Percentiles rank a stretch among this genome's conserved stretches.
Conservation (phyloP, 1,284 basidiomycete genomes). For the Bjerkandera adusta region DNA sequence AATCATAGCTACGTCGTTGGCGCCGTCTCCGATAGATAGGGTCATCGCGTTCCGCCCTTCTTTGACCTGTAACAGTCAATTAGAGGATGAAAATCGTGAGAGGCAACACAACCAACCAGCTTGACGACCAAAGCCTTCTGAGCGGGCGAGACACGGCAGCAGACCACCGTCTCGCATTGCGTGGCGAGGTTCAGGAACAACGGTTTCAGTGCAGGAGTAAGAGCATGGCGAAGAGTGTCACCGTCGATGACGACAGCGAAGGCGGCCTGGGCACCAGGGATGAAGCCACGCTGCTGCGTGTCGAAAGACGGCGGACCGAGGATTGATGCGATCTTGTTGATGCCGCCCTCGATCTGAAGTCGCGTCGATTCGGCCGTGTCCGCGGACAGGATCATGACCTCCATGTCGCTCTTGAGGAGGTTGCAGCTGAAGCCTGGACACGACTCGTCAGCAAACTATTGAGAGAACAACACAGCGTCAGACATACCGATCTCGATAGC, state of each 20-base stretch:
- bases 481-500: conserved; percentile 86
- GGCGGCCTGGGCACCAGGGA: conserved; percentile 63
- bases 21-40: conserved; percentile 94
- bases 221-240: conserved; percentile 84
- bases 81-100: conserved; percentile 6
- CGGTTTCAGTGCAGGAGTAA: conserved; percentile 76
- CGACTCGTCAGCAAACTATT: conserved; percentile 2
- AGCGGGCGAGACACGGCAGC: conserved; percentile 94
- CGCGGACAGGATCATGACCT: conserved; percentile 95
- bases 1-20: conserved; percentile 97
- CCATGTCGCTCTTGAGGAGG: conserved; percentile 88
- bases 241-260: conserved; percentile 98
- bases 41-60: conserved; percentile 97
- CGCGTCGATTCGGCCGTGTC: conserved; percentile 76
- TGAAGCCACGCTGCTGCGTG: conserved; percentile 59
- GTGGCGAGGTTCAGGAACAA: conserved; percentile 92
- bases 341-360: conserved; percentile 86
- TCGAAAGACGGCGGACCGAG: conserved; percentile 63
- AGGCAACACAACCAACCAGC: conserved; percentile 51
- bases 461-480: neutral
- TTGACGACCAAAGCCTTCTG: conserved; percentile 97
- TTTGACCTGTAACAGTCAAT: conserved; percentile 63
- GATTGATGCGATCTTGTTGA: conserved; percentile 92
- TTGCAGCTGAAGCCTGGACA: conserved; percentile 80
- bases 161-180: conserved; percentile 96